These are phyloP conservation scores for Claviceps paspali DNA, from an alignment of 2,329 filamentous ascomycete genomes.

Conservation along the genomic window DNA sequence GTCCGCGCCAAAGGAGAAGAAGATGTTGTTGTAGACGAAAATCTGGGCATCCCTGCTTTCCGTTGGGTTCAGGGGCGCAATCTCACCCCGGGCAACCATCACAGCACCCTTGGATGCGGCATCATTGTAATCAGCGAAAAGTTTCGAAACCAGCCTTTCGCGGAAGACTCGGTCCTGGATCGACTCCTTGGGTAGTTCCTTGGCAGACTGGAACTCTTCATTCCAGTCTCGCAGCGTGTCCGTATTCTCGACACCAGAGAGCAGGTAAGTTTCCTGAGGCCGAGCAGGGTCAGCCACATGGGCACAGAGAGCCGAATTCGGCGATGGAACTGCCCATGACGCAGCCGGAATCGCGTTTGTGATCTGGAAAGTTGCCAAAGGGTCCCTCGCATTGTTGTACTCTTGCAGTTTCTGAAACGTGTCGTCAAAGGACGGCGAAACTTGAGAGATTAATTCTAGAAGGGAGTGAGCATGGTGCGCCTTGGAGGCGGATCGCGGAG, in stretches of 20 bases:
- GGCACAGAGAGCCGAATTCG: conserved; percentile 45
- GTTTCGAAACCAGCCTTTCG: conserved; percentile 82
- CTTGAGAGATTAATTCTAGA: conserved; percentile 56
- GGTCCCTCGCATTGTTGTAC: conserved; percentile 71
- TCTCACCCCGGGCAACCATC: conserved; percentile 80
- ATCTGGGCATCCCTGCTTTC: conserved; percentile 90
- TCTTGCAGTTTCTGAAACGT: conserved; percentile 70
- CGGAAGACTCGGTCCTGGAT: conserved; percentile 94
- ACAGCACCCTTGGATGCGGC: conserved; percentile 85
- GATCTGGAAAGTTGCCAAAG: conserved; percentile 85
- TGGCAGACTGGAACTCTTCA: conserved; percentile 94
- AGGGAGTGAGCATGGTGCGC: conserved; percentile 71
- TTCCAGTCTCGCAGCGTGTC: conserved; percentile 97
- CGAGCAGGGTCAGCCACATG: conserved; percentile 77
- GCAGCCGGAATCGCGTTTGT: conserved; percentile 86
- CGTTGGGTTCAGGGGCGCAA: conserved; percentile 86
- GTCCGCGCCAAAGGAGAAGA: conserved; percentile 96
- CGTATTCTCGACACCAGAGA: conserved; percentile 81
- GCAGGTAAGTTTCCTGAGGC: conserved; percentile 82
- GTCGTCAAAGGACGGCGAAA: conserved; percentile 71
- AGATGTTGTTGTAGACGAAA: conserved; percentile 99
- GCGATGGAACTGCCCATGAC: conserved; percentile 74
- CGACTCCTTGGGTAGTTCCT: conserved; percentile 82
- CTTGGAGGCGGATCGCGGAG: conserved; percentile 65
- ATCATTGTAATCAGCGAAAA: conserved; percentile 96